Conservation (phyloP, 1,284 basidiomycete genomes). For the Rhodotorula sp. region DNA sequence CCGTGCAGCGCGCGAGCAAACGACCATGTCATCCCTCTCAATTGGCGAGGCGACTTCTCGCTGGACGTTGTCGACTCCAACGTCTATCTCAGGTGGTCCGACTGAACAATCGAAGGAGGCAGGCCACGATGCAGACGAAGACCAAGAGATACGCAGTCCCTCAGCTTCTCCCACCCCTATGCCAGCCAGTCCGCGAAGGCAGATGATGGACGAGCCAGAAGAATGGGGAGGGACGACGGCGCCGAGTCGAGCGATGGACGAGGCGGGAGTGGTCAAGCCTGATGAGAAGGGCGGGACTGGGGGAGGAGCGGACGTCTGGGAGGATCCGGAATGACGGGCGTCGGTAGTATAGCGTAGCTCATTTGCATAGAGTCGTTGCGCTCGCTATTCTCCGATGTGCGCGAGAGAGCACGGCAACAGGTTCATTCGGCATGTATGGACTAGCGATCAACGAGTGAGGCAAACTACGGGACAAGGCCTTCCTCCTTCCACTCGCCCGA, state of each 20-base stretch:
- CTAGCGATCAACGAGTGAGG: no score
- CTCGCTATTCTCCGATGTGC: not conserved
- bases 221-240: not conserved
- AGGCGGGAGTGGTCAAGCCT: not conserved
- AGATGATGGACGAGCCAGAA: not conserved
- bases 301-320: conserved; percentile 3
- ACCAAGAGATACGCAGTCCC: not conserved
- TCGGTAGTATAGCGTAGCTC: not conserved
- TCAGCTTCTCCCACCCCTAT: not conserved
- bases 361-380: not conserved
- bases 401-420: not conserved
- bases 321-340: conserved; percentile 13
- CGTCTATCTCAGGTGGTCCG: not conserved
- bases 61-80: not conserved
- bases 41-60: conserved; percentile 2
- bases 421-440: no score
- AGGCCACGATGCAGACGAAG: not conserved
- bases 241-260: not conserved
- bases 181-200: not conserved
- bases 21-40: conserved; percentile 13
- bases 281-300: not conserved
- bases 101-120: not conserved
- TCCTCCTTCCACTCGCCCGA: conserved; percentile 44
- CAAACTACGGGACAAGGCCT: conserved; percentile 45
- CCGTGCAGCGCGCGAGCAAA: not conserved